These are phyloP conservation scores for Nematodospora anomalae DNA, from an alignment of 1,139 yeast species.

Conservation along the genomic window DNA sequence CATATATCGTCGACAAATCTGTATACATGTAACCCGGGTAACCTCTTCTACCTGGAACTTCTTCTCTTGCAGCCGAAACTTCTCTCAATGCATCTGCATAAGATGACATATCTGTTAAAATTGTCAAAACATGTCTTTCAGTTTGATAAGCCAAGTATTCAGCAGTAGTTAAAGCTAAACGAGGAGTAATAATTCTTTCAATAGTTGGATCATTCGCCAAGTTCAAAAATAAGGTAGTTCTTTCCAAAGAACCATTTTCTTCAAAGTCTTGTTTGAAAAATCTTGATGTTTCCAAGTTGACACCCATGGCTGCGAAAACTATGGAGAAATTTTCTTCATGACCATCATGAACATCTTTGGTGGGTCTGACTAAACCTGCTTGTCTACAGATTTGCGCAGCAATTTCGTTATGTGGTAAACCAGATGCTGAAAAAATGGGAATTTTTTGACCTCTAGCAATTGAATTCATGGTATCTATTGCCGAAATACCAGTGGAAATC, in stretches of 20 bases:
- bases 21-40: conserved; percentile 99
- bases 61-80: conserved; percentile 99
- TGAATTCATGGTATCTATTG: conserved; percentile 98
- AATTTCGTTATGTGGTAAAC: conserved; percentile 98
- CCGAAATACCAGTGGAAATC: conserved; percentile 98
- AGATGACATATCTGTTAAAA: conserved; percentile 98
- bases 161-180: conserved; percentile 98
- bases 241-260: conserved; percentile 96
- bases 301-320: conserved; percentile 89
- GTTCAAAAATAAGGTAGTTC: conserved; percentile 93
- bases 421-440: conserved; percentile 98
- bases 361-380: conserved; percentile 98
- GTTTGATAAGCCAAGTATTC: conserved; percentile 98
- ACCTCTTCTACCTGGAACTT: conserved; percentile 99
- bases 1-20: conserved; percentile 97
- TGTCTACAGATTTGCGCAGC: conserved; percentile 99
- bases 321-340: conserved; percentile 99
- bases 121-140: conserved; percentile 97
- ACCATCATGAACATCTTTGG: conserved; percentile 99
- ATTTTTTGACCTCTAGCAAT: conserved; percentile 99
- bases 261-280: conserved; percentile 95
- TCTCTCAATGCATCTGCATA: conserved; percentile 99
- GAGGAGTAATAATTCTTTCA: conserved; percentile 98
- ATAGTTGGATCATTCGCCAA: conserved; percentile 99
- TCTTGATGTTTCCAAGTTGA: conserved; percentile 49